A percentile compares a stretch with the other conserved stretches of the same genome.
Evolutionary conservation across 179 eudicot genomes (phyloP).

Genomic region (Beta lomatogona): DNA sequence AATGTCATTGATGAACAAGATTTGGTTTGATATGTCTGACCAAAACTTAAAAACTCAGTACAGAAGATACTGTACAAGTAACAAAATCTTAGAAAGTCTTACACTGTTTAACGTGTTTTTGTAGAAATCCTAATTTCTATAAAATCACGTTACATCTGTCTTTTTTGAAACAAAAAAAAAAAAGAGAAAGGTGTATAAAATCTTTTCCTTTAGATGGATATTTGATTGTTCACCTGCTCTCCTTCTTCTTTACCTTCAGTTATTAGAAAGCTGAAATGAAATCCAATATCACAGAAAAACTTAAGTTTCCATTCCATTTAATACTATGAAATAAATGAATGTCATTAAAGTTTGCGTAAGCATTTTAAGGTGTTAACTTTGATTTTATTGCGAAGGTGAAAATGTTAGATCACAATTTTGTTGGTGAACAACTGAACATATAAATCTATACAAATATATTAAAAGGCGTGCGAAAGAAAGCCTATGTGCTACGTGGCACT

Average conservation of each 20-base stretch:
- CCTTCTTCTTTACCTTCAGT: neutral
- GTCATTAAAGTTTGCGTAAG: neutral
- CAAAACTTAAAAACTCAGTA: neutral
- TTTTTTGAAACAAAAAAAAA: too few species aligned
- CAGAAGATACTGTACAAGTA: neutral
- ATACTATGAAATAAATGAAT: too few species aligned
- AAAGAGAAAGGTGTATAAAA: too few species aligned
- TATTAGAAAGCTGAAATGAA: neutral
- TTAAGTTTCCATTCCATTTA: too few species aligned
- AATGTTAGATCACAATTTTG: neutral
- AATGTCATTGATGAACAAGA: constrained; percentile 29
- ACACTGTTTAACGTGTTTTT: neutral
- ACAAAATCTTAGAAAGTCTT: neutral
- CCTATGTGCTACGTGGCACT: too few species aligned
- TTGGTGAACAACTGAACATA: neutral
- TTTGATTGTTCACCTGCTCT: constrained; percentile 20
- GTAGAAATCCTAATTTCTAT: too few species aligned
- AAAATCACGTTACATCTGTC: too few species aligned
- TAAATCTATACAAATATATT: too few species aligned
- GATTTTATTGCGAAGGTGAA: neutral
- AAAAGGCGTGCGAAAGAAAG: too few species aligned
- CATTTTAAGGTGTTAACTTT: neutral
- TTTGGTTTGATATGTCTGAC: constrained; percentile 2
- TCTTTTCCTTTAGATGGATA: neutral
- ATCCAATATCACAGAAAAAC: neutral